These are phyloP conservation scores for Xerophyta viscosa DNA, from an alignment of 106 monocot species.

Conservation along the genomic window DNA sequence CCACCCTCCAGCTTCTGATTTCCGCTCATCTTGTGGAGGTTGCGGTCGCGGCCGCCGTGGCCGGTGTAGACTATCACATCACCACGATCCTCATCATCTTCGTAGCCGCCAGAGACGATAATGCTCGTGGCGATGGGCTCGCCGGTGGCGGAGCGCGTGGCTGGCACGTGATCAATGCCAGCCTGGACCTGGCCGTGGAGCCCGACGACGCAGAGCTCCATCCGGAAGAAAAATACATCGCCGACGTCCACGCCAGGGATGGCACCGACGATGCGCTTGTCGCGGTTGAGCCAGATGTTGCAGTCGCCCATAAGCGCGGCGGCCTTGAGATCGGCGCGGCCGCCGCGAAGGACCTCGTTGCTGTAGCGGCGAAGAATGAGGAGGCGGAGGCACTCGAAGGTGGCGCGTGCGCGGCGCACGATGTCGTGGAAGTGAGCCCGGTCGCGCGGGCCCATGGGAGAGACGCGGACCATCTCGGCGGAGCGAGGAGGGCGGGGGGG, in stretches of 20 bases:
- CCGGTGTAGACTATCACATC: slow-evolving; percentile 53
- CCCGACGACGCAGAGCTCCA: slow-evolving; percentile 86
- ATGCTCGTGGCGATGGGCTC: slow-evolving; percentile 68
- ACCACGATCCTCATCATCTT: slow-evolving; percentile 69
- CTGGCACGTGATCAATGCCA: slow-evolving; percentile 63
- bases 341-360: slow-evolving; percentile 23
- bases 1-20: slow-evolving; percentile 60
- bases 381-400: slow-evolving; percentile 49
- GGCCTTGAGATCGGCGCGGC: slow-evolving; percentile 45
- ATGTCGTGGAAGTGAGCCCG: slow-evolving; percentile 53
- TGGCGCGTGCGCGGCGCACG: slow-evolving; percentile 46
- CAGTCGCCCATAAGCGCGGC: slow-evolving; percentile 57
- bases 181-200: slow-evolving; percentile 95
- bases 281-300: slow-evolving; percentile 78
- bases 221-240: slow-evolving; percentile 82
- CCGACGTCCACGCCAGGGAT: slow-evolving; percentile 82
- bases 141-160: slow-evolving; percentile 22
- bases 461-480: slow-evolving; percentile 71
- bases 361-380: background rate
- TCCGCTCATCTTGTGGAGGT: slow-evolving; percentile 18
- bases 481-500: slow-evolving; percentile 30
- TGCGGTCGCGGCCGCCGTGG: slow-evolving; percentile 52
- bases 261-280: slow-evolving; percentile 76
- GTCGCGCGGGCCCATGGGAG: slow-evolving; percentile 31
- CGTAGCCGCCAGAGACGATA: slow-evolving; percentile 72